These are phyloP conservation scores for Termitomyces sp. DNA, from an alignment of 768 basidiomycete species.

Conservation along the genomic window DNA sequence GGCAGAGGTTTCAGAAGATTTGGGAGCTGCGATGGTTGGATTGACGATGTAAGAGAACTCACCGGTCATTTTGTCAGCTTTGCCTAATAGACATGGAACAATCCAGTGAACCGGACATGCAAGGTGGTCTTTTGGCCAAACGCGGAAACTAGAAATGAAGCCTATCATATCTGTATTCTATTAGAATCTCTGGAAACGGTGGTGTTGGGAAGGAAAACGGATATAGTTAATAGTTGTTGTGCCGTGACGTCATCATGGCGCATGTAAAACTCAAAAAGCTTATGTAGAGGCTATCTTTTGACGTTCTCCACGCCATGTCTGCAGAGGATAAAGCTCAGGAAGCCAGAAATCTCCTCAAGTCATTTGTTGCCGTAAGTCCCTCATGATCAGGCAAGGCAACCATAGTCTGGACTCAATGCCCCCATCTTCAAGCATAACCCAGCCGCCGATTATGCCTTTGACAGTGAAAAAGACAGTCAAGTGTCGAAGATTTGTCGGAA, in stretches of 20 bases:
- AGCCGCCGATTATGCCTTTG: constrained; percentile 51
- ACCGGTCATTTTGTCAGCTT: background rate
- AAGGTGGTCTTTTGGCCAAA: constrained; percentile 64
- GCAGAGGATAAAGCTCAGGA: background rate
- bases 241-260: background rate
- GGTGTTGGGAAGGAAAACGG: background rate
- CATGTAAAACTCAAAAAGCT: background rate
- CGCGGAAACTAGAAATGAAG: constrained; percentile 55
- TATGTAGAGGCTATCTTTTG: background rate
- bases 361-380: constrained; percentile 12
- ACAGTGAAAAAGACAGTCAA: constrained; percentile 52
- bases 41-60: constrained; percentile 70
- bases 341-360: constrained; percentile 4
- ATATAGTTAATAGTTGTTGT: background rate
- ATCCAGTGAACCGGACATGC: constrained; percentile 54
- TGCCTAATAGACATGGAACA: background rate
- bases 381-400: too few species aligned
- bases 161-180: background rate
- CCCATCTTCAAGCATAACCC: constrained; percentile 35
- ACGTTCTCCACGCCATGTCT: background rate
- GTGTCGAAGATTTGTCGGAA: constrained; percentile 56
- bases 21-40: constrained; percentile 93
- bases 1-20: constrained; percentile 83
- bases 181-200: background rate
- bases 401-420: background rate